These are phyloP conservation scores for Phanerochaete carnosa DNA, from an alignment of 768 basidiomycete genomes.

Conservation along the genomic window DNA sequence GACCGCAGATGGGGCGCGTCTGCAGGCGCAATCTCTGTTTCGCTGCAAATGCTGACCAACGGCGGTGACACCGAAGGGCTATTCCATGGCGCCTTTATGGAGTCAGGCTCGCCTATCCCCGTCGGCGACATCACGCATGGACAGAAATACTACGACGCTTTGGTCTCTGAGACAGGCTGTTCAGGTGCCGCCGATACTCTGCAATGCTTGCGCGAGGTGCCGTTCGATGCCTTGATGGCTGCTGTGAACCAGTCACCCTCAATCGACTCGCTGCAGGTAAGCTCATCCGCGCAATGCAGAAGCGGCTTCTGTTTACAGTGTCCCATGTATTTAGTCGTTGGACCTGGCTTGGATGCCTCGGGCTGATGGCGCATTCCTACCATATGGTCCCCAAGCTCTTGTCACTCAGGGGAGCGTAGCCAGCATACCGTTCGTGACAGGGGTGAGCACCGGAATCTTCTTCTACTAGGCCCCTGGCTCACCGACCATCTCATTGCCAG, in stretches of 20 bases:
- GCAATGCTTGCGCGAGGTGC: conserved; percentile 38
- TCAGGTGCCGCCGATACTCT: conserved; percentile 33
- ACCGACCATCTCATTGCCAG: not conserved
- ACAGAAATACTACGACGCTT: conserved; percentile 38
- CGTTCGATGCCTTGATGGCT: conserved; percentile 25
- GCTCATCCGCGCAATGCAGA: not conserved
- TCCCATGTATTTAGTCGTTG: not conserved
- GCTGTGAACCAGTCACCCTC: conserved; percentile 32
- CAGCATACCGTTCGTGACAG: conserved; percentile 45
- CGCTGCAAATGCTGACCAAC: conserved; percentile 24
- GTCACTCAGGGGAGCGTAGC: conserved; percentile 43
- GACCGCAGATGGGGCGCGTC: conserved; percentile 30
- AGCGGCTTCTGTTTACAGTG: not conserved
- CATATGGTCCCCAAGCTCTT: conserved; percentile 35
- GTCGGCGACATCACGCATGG: conserved; percentile 14
- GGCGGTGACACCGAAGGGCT: conserved; percentile 24
- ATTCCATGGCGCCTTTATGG: conserved; percentile 36
- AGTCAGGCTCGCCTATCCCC: conserved; percentile 16
- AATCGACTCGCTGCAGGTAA: conserved; percentile 21
- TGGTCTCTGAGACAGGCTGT: conserved; percentile 40
- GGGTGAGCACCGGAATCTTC: conserved; percentile 15
- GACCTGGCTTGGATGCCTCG: conserved; percentile 45
- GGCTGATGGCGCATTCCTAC: conserved; percentile 46
- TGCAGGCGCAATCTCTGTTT: conserved; percentile 35
- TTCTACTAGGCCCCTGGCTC: not conserved